Evolutionary conservation across 2,329 filamentous ascomycete species (phyloP).

Genomic region (Cercospora zeae-maydis): DNA sequence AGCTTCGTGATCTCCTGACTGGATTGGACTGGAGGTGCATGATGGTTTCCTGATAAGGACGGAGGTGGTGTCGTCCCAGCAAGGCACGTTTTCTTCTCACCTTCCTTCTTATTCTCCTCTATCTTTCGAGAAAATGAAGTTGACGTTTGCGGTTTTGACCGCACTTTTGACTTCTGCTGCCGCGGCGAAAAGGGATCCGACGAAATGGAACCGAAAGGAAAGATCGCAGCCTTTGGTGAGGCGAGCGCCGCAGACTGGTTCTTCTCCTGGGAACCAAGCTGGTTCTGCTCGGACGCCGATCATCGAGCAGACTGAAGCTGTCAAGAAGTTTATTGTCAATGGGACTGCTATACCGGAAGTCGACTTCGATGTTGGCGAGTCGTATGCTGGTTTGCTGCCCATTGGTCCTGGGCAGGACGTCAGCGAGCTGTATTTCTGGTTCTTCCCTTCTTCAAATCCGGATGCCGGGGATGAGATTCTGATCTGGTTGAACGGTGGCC

Average conservation of each 20-base stretch:
- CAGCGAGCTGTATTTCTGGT: conserved; percentile 49
- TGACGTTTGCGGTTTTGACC: not conserved
- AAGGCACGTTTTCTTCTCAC: not conserved
- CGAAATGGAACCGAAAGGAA: not conserved
- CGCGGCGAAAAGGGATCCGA: conserved; percentile 1
- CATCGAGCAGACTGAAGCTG: conserved; percentile 43
- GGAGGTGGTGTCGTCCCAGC: not conserved
- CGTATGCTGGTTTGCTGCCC: conserved; percentile 34
- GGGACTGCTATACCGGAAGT: conserved; percentile 35
- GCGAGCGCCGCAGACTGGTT: not conserved
- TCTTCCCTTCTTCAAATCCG: conserved; percentile 43
- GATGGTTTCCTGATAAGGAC: too few species aligned
- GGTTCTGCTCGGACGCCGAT: conserved; percentile 23
- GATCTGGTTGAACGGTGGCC: conserved; percentile 42
- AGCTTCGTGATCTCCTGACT: too few species aligned
- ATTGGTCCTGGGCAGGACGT: conserved; percentile 31
- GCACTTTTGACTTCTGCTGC: not conserved
- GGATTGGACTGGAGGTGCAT: too few species aligned
- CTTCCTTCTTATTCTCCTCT: not conserved
- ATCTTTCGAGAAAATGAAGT: not conserved
- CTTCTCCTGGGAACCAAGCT: not conserved
- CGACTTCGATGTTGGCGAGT: conserved; percentile 37
- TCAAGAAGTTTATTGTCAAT: conserved; percentile 42
- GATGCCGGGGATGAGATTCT: conserved; percentile 44
- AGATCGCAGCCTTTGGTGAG: not conserved